Conservation (phyloP, 495 filamentous ascomycete species). For the Gamarada debralockiae region DNA sequence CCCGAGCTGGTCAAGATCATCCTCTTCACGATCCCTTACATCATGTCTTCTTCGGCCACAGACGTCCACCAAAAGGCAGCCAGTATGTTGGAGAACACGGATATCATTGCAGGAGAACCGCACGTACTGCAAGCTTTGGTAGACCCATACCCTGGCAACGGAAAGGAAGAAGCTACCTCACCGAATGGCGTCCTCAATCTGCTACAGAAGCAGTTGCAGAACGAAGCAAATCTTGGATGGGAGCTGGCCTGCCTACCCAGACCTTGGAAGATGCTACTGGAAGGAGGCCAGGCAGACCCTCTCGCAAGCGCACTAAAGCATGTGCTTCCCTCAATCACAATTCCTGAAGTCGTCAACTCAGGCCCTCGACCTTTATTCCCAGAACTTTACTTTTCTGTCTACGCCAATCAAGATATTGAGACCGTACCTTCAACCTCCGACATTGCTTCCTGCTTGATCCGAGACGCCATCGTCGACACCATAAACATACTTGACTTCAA, state of each 20-base stretch:
- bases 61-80: conserved; percentile 65
- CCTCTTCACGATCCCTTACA: conserved; percentile 86
- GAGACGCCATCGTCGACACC: conserved; percentile 86
- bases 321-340: conserved; percentile 63
- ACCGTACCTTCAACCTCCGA: conserved; percentile 77
- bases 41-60: conserved; percentile 67
- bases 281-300: conserved; percentile 48
- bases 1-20: conserved; percentile 93
- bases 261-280: conserved; percentile 64
- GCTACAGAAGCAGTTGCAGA: conserved; percentile 79
- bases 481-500: conserved; percentile 95
- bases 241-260: conserved; percentile 76
- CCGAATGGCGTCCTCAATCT: conserved; percentile 73
- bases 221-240: conserved; percentile 68
- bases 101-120: conserved; percentile 81
- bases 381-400: conserved; percentile 92
- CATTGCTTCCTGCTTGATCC: conserved; percentile 74
- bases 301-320: conserved; percentile 63
- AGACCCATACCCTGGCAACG: conserved; percentile 67
- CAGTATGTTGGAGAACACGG: conserved; percentile 85
- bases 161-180: conserved; percentile 44
- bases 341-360: conserved; percentile 70
- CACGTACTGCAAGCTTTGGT: conserved; percentile 79
- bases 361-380: conserved; percentile 79
- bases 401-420: conserved; percentile 81